Percentiles rank a stretch among this genome's conserved stretches.
Conservation (phyloP, 78 protist species). For the Pelomyxa schiedti region DNA sequence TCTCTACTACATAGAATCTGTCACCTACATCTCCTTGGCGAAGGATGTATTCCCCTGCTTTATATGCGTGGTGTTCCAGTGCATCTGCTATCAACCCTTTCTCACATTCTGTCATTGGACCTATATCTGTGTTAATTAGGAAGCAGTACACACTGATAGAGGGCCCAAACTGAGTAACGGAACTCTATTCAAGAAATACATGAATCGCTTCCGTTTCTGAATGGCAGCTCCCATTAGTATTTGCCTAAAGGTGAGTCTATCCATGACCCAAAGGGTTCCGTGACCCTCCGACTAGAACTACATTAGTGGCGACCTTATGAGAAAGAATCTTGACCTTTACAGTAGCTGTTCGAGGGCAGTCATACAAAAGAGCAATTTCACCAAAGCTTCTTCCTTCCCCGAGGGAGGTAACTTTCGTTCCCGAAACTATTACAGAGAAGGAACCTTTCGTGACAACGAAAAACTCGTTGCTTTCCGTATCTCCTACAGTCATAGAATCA, state of each 20-base stretch:
- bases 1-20: slow-evolving; percentile 1
- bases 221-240: background rate
- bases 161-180: background rate
- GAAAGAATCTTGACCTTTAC: background rate
- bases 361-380: slow-evolving; percentile 64
- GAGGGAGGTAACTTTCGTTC: background rate
- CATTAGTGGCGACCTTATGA: background rate
- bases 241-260: background rate
- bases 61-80: background rate
- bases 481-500: background rate
- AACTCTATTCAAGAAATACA: background rate
- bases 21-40: background rate
- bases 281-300: background rate
- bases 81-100: background rate
- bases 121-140: background rate
- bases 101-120: background rate
- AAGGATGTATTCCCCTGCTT: background rate
- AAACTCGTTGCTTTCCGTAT: background rate
- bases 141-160: background rate
- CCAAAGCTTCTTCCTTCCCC: slow-evolving; percentile 31
- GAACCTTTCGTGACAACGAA: background rate
- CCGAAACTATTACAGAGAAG: background rate
- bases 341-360: slow-evolving; percentile 54
- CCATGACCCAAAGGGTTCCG: background rate
- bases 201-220: background rate